Base-by-base conservation (phyloP, 169 alveolate species). In the Besnoitia besnoiti region DNA sequence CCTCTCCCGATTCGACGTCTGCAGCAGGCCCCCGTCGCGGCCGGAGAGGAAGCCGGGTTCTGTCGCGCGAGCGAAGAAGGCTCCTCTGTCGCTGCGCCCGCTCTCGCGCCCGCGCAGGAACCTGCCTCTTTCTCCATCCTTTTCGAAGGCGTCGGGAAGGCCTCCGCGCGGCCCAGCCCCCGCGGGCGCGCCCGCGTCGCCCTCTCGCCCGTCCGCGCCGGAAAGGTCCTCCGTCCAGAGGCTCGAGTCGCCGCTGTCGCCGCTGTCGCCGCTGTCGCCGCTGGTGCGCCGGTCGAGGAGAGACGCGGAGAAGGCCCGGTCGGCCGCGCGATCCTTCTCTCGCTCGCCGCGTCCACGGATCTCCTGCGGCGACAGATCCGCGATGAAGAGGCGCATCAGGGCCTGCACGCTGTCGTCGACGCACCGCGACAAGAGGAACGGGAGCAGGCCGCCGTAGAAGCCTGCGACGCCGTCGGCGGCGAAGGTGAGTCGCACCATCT, bases 381-480 rank as follows among this genome's bases (percentile, higher is more conserved):
- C 55, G 55, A 37, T 10, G 87, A 40, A 77, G 59, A 42, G 55
- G 19, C 87, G 61, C 61, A 77, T 42, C 59, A 77, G n/a, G 14
- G 87, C 87, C 39, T 77, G 87, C n/a, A 21, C 87, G 21, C 59
- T 35, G 55, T 77, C 87, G 55, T 77, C 87, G 14, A 77, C 49
- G 30, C 87, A 77, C 59, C 87, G 49, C 24, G 87, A 77, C 37
- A 77, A 35, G 55, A 77, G 87, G 59, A 77, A 77, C n/a, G 87
- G 87, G 7, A 77, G 40, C 19, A 77, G 40, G 21, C 87, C 87
- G 33, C 55, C 55, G 87, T 42, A 77, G 30, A 77, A 77, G 40
- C 59, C 87, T 40, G 40, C 87, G 49, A 77, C 30, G 87, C 87
- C 87, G 55, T 77, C 87, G 10, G 87, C 87, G 16, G 55, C 87